Evolutionary conservation across 805 yeast species (phyloP), one percentile per base, ranked within the genome.

Genomic region (Peterozyma toletana): DNA sequence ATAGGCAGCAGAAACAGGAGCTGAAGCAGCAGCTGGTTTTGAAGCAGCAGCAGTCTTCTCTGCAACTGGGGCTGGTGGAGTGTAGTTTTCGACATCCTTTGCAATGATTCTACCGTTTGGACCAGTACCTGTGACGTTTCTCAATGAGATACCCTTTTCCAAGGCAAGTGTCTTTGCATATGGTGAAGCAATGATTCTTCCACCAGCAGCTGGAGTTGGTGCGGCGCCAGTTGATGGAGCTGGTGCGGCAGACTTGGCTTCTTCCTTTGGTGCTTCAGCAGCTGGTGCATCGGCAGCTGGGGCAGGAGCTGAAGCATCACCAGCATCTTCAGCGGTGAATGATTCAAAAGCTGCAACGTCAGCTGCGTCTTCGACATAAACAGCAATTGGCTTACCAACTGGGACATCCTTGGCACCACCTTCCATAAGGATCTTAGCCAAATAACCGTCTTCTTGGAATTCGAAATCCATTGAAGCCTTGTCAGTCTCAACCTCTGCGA

Each of bases 401-500:
- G 95, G 93, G 43, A 91, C 71, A 59, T 91, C 96, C 66, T 87
- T 83, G 43, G 96, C 68, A 44, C 97, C 96, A 47, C 79, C 88
- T 30, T 77, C 87, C 48, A 88, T 76, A 52, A 89, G 68, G 56
- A 86, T 83, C 73, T 89, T 87, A 51, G 96, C 96, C 58, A 89
- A 69, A 70, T 59, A 89, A 42, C 96, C 96, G 51, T 91, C 99
- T 59, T 90, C 98, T 72, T 90, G 97, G 75, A 90, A 91, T 70
- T 90, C 98, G 56, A 88, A 91, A 70, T 90, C 98, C 96, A 90
- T 91, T 48, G 89, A 81, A 43, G 98, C 97, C 73, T 90, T 90
- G 66, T 90, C 99, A 54, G 99, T 91, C 71, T 91, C 99, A 52
- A 91, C 84, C 70, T 91, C 98, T 48, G 96, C 97, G 54, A 91